Percentiles rank a stretch among this genome's conserved stretches.
These are phyloP conservation scores for Babesia sp. DNA, from an alignment of 169 alveolate genomes.

Conservation along the genomic window DNA sequence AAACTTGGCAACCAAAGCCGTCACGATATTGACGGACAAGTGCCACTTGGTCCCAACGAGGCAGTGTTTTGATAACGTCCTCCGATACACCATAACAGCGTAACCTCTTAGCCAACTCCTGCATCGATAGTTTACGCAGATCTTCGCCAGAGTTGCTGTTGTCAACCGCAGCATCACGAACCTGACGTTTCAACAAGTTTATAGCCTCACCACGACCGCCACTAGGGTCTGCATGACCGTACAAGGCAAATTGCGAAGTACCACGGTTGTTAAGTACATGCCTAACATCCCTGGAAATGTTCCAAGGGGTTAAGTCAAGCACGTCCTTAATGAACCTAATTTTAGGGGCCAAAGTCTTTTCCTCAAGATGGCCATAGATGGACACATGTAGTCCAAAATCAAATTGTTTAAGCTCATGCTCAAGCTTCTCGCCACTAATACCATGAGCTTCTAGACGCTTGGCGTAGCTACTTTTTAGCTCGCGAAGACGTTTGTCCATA, in stretches of 20 bases:
- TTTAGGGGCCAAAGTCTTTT: conserved; percentile 22
- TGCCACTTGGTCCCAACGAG: conserved; percentile 89
- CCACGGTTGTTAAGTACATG: conserved; percentile 81
- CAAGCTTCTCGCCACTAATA: conserved; percentile 34
- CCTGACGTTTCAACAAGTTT: conserved; percentile 74
- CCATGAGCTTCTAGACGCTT: conserved; percentile 62
- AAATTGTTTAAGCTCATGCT: conserved; percentile 35
- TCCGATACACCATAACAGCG: conserved; percentile 82
- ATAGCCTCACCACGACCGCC: conserved; percentile 87
- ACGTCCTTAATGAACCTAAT: conserved; percentile 80
- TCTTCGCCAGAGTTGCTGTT: conserved; percentile 75
- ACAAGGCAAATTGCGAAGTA: conserved; percentile 79
- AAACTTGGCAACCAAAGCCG: conserved; percentile 75
- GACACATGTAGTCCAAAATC: conserved; percentile 41
- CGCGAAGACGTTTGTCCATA: conserved; percentile 32
- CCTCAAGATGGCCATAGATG: conserved; percentile 58
- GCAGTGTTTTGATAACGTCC: conserved; percentile 79
- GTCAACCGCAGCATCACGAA: conserved; percentile 37
- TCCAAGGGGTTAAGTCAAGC: conserved; percentile 84
- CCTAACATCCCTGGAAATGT: conserved; percentile 77
- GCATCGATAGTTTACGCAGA: conserved; percentile 84
- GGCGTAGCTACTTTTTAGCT: conserved; percentile 56
- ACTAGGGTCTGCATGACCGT: conserved; percentile 86
- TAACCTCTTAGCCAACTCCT: conserved; percentile 79
- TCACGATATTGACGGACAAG: conserved; percentile 82